phyloP scores from a whole-genome alignment of 208 protist genomes.

The Acanthamoeba quina region DNA sequence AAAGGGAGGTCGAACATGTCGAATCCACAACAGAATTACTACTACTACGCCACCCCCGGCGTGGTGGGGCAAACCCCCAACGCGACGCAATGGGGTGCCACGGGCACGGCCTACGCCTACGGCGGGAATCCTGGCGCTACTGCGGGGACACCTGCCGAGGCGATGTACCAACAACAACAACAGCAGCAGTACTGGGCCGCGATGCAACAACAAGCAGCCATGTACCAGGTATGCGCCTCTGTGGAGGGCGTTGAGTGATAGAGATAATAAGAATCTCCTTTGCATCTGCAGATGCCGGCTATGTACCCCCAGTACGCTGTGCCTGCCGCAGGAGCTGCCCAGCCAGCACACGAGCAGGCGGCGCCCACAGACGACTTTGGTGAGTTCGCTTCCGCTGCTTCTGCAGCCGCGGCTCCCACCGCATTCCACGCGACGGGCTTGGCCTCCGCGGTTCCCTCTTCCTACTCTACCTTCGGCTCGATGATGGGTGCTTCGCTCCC shows the following conservation, averaged over 20 bases:
- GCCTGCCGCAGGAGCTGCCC: neutral
- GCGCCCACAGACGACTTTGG: neutral
- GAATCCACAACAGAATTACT: neutral
- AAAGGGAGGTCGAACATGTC: neutral
- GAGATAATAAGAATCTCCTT: neutral
- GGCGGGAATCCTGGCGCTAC: neutral
- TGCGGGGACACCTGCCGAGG: neutral
- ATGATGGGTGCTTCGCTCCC: neutral
- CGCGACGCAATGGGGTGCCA: neutral
- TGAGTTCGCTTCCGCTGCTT: neutral
- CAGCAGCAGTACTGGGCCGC: conserved; percentile 20
- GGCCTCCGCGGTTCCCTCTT: neutral
- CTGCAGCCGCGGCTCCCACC: neutral
- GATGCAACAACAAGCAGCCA: neutral
- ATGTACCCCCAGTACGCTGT: neutral
- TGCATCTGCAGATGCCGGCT: neutral
- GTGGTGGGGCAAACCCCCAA: neutral
- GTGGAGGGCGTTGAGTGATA: neutral
- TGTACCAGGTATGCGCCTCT: neutral
- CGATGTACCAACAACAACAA: conserved; percentile 18
- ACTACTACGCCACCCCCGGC: neutral
- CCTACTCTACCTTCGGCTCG: neutral
- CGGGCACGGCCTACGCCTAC: neutral
- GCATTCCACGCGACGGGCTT: neutral
- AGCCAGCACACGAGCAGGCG: neutral